Percentiles rank a stretch among this genome's conserved stretches.
phyloP scores from a whole-genome alignment of 2,329 filamentous ascomycete genomes.

The Cladophialophora chaetospira region DNA sequence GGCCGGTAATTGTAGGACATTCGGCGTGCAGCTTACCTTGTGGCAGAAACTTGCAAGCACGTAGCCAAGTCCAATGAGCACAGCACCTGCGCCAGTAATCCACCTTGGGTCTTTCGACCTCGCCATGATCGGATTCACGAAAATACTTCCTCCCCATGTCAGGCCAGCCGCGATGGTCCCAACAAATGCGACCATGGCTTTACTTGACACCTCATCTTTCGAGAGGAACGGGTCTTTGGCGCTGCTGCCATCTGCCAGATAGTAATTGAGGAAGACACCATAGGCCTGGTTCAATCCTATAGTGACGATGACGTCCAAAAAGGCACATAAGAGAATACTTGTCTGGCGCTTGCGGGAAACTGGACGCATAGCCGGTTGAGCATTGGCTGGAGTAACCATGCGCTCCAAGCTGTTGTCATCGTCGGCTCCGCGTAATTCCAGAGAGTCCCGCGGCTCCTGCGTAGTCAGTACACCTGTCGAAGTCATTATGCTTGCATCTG shows the following conservation, averaged over 20 bases:
- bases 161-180: slow-evolving; percentile 53
- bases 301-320: slow-evolving; percentile 50
- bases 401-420: slow-evolving; percentile 18
- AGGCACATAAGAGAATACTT: slow-evolving; percentile 47
- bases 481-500: background rate
- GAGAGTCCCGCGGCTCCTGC: slow-evolving; percentile 1
- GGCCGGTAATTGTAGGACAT: background rate
- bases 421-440: slow-evolving; percentile 15
- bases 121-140: slow-evolving; percentile 52
- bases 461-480: background rate
- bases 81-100: slow-evolving; percentile 47
- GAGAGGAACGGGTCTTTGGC: slow-evolving; percentile 44
- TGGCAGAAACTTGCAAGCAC: slow-evolving; percentile 43
- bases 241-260: slow-evolving; percentile 41
- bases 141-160: slow-evolving; percentile 54
- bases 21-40: slow-evolving; percentile 23
- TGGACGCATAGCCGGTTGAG: slow-evolving; percentile 36
- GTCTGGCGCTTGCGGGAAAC: slow-evolving; percentile 47
- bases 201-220: slow-evolving; percentile 38
- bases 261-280: slow-evolving; percentile 54
- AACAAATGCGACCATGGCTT: slow-evolving; percentile 52
- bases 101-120: slow-evolving; percentile 44
- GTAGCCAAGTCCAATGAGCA: slow-evolving; percentile 48
- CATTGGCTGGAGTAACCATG: slow-evolving; percentile 20
- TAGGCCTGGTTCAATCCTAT: slow-evolving; percentile 55